phyloP scores from a whole-genome alignment of 495 filamentous ascomycete species.

The Penicillium maclennaniae region DNA sequence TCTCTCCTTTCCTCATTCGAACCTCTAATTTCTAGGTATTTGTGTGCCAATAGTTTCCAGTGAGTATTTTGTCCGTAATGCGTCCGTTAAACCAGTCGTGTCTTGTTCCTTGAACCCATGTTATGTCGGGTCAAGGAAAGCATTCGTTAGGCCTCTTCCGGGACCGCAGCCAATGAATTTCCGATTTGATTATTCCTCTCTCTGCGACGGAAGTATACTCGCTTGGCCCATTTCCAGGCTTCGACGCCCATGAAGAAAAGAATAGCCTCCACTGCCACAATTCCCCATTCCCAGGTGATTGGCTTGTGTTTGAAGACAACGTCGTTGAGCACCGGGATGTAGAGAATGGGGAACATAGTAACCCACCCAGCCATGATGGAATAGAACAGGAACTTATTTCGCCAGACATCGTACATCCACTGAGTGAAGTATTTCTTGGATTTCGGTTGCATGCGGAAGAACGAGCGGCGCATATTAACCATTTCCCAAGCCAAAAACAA shows the following conservation, averaged over 20 bases:
- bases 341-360: conserved; percentile 62
- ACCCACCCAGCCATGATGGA: conserved; percentile 59
- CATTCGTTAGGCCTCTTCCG: conserved; percentile 17
- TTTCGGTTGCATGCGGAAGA: conserved; percentile 59
- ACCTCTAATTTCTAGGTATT: background rate
- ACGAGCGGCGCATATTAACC: conserved; percentile 56
- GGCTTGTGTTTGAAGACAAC: conserved; percentile 62
- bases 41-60: background rate
- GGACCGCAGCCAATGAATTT: background rate
- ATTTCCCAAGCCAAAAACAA: conserved; percentile 66
- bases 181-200: conserved; percentile 1
- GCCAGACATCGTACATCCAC: conserved; percentile 57
- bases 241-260: conserved; percentile 62
- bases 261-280: conserved; percentile 48
- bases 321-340: conserved; percentile 61
- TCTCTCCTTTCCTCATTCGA: no score
- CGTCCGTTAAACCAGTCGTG: background rate
- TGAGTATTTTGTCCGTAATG: background rate
- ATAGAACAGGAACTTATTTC: conserved; percentile 67
- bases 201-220: conserved; percentile 36
- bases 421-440: conserved; percentile 46
- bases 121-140: conserved; percentile 17
- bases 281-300: conserved; percentile 66
- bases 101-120: conserved; percentile 7
- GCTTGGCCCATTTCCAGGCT: conserved; percentile 58